A percentile compares a stretch with the other conserved stretches of the same genome.
Conservation (phyloP, 768 basidiomycete species). For the Cystobasidium onofrii region DNA sequence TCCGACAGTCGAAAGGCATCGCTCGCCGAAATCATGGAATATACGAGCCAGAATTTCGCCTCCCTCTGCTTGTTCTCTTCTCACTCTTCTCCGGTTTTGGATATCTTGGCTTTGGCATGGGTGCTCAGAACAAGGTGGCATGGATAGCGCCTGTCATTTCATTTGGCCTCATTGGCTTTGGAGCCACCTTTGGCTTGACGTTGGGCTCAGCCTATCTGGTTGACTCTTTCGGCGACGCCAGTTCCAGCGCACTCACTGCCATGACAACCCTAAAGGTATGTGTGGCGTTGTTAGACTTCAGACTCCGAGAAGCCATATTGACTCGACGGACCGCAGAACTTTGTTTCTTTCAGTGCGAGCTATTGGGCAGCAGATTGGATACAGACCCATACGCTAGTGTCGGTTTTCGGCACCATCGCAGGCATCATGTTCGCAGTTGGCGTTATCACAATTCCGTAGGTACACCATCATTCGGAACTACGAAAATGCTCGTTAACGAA, state of each 20-base stretch:
- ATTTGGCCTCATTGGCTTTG: slow-evolving; percentile 37
- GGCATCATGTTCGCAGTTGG: slow-evolving; percentile 8
- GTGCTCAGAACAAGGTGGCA: neutral
- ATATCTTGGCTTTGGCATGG: slow-evolving; percentile 39
- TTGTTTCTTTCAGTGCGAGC: neutral
- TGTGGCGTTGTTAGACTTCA: no score
- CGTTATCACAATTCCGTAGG: neutral
- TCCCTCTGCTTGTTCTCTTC: slow-evolving; percentile 43
- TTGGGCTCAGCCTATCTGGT: slow-evolving; percentile 38
- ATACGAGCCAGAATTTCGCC: slow-evolving; percentile 38
- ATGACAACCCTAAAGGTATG: neutral
- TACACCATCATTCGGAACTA: neutral
- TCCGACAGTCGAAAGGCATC: slow-evolving; percentile 29
- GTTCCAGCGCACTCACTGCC: slow-evolving; percentile 38
- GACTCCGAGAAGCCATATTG: no score
- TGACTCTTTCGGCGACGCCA: slow-evolving; percentile 37
- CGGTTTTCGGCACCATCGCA: neutral
- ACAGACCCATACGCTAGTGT: neutral
- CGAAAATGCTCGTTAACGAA: no score
- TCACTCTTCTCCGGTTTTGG: slow-evolving; percentile 41
- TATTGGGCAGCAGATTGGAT: slow-evolving; percentile 3
- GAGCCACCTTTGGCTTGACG: slow-evolving; percentile 37
- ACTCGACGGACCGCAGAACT: no score
- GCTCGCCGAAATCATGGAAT: slow-evolving; percentile 31
- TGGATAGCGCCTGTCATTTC: slow-evolving; percentile 36